These are phyloP conservation scores for Camellia sinensis DNA, from an alignment of 148 eudicot genomes.

Conservation along the genomic window DNA sequence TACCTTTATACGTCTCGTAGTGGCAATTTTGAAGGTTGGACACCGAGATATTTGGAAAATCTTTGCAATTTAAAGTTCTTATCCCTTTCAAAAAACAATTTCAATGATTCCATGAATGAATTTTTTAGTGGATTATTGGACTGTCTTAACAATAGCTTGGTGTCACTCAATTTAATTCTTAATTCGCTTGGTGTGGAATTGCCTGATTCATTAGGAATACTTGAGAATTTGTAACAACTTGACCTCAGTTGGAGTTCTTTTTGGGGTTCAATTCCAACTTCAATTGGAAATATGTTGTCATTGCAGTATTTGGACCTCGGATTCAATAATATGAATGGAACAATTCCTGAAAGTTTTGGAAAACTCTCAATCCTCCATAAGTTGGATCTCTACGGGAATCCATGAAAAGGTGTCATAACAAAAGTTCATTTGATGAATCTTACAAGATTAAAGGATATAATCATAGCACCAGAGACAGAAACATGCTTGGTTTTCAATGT, in stretches of 20 bases:
- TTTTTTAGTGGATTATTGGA: no score
- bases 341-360: conserved; percentile 11
- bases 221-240: not conserved
- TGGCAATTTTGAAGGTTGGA: not conserved
- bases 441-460: not conserved
- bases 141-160: no score
- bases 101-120: no score
- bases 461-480: not conserved
- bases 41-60: no score
- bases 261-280: conserved; percentile 15
- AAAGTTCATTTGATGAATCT: not conserved
- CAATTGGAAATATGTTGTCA: conserved; percentile 15
- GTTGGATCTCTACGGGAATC: conserved; percentile 14
- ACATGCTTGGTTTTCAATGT: not conserved
- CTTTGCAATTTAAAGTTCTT: no score
- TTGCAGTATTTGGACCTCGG: conserved; percentile 13
- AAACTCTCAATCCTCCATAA: conserved; percentile 19
- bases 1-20: not conserved
- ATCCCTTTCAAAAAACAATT: no score
- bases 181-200: conserved; percentile 4
- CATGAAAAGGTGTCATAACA: not conserved
- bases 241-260: not conserved
- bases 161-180: no score
- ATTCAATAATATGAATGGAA: not conserved
- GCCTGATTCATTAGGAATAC: conserved; percentile 16